These are phyloP conservation scores for Neurospora sp. DNA, from an alignment of 495 filamentous ascomycete genomes.

Conservation along the genomic window DNA sequence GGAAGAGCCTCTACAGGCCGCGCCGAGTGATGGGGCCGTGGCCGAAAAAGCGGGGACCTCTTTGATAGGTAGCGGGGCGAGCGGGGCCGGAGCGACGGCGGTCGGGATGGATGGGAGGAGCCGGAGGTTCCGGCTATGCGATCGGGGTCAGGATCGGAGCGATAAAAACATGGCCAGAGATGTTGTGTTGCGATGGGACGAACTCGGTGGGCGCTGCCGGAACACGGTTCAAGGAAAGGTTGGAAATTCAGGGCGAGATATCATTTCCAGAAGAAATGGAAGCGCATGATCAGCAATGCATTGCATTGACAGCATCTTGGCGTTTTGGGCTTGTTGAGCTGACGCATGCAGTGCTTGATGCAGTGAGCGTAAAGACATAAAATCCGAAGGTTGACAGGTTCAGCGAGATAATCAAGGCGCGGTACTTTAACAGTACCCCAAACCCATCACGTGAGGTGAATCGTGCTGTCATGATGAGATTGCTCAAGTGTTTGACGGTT, in stretches of 20 bases:
- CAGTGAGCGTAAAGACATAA: background rate
- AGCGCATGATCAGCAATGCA: background rate
- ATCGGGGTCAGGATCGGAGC: background rate
- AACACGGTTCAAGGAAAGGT: background rate
- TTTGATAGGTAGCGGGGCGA: background rate
- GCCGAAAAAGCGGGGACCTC: background rate
- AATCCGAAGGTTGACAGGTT: background rate
- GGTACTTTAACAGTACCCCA: background rate
- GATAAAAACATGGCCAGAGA: no score
- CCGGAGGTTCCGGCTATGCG: background rate
- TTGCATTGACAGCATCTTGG: background rate
- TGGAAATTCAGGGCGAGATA: background rate
- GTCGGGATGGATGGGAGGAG: background rate
- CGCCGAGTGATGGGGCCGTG: background rate
- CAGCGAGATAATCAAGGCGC: background rate
- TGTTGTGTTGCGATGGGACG: background rate
- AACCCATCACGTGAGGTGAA: background rate
- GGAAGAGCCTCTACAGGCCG: background rate
- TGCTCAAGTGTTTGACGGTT: background rate
- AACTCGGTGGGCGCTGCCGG: background rate
- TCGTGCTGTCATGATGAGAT: background rate
- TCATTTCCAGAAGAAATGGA: background rate
- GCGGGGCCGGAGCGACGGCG: background rate
- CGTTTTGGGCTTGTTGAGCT: background rate
- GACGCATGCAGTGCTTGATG: background rate